These are phyloP conservation scores for Termitomyces bulborhizus DNA, from an alignment of 768 basidiomycete genomes.

Conservation along the genomic window DNA sequence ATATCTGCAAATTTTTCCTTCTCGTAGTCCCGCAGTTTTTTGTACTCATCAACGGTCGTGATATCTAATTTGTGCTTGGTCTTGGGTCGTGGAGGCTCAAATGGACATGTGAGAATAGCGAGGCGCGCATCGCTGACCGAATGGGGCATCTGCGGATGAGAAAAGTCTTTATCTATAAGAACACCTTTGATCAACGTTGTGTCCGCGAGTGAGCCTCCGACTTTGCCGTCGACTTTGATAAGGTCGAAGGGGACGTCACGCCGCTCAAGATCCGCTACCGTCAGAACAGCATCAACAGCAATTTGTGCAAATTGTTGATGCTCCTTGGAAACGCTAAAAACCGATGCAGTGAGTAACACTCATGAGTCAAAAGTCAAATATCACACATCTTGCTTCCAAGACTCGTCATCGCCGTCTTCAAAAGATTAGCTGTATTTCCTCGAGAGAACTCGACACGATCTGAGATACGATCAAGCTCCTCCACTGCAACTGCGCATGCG, in stretches of 20 bases:
- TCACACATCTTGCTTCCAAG: slow-evolving; percentile 96
- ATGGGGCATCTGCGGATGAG: slow-evolving; percentile 96
- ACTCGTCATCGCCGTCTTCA: slow-evolving; percentile 94
- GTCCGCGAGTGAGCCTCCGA: slow-evolving; percentile 94
- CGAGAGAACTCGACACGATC: slow-evolving; percentile 85
- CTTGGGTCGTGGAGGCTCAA: slow-evolving; percentile 98
- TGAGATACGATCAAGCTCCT: slow-evolving; percentile 85
- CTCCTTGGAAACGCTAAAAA: slow-evolving; percentile 88
- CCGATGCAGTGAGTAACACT: not conserved
- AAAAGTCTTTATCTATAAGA: slow-evolving; percentile 99
- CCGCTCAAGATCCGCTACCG: slow-evolving; percentile 92
- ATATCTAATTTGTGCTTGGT: slow-evolving; percentile 99
- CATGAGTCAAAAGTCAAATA: not conserved
- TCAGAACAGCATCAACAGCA: slow-evolving; percentile 93
- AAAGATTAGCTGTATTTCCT: slow-evolving; percentile 76
- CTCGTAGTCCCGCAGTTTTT: slow-evolving; percentile 91
- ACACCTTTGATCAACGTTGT: slow-evolving; percentile 95
- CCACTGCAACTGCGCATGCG: slow-evolving; percentile 86
- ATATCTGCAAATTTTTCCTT: slow-evolving; percentile 95
- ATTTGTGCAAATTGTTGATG: slow-evolving; percentile 94
- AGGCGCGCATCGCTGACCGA: slow-evolving; percentile 83
- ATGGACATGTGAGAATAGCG: slow-evolving; percentile 97
- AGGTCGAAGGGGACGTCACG: slow-evolving; percentile 95
- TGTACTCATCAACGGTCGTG: slow-evolving; percentile 93
- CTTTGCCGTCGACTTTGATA: slow-evolving; percentile 99